Evolutionary conservation across 306 rosid genomes (phyloP).

Genomic region (Lathyrus sativus): DNA sequence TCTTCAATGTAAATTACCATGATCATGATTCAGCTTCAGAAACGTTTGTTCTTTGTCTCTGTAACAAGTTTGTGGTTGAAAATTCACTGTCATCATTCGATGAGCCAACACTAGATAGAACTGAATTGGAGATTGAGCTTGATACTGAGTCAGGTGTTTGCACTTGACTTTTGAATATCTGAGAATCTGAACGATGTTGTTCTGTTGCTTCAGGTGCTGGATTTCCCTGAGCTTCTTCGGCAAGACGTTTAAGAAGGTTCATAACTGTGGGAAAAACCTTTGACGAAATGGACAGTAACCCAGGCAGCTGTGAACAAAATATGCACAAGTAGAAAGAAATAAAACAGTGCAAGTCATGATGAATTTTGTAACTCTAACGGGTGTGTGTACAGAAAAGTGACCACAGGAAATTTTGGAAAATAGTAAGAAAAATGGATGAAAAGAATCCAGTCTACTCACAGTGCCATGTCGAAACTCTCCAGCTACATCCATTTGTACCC

Average conservation of each 20-base stretch:
- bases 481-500: slow-evolving; percentile 78
- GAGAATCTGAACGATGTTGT: slow-evolving; percentile 43
- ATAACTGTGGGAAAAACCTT: slow-evolving; percentile 77
- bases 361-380: neutral
- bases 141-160: slow-evolving; percentile 47
- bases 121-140: slow-evolving; percentile 47
- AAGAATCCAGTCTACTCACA: slow-evolving; percentile 54
- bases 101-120: slow-evolving; percentile 54
- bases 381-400: neutral
- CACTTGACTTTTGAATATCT: slow-evolving; percentile 50
- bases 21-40: slow-evolving; percentile 49
- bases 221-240: slow-evolving; percentile 74
- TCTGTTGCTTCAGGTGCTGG: slow-evolving; percentile 43
- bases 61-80: slow-evolving; percentile 56
- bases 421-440: neutral
- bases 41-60: slow-evolving; percentile 50
- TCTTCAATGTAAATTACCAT: slow-evolving; percentile 25
- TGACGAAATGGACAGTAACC: slow-evolving; percentile 64
- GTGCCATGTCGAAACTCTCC: slow-evolving; percentile 67
- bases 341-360: neutral
- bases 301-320: slow-evolving; percentile 64
- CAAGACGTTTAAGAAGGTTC: slow-evolving; percentile 75
- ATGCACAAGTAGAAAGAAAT: slow-evolving; percentile 23
- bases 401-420: neutral
- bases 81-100: slow-evolving; percentile 47